These are phyloP conservation scores for Podospora bellae-mahoneyi DNA, from an alignment of 495 filamentous ascomycete species.

Conservation along the genomic window DNA sequence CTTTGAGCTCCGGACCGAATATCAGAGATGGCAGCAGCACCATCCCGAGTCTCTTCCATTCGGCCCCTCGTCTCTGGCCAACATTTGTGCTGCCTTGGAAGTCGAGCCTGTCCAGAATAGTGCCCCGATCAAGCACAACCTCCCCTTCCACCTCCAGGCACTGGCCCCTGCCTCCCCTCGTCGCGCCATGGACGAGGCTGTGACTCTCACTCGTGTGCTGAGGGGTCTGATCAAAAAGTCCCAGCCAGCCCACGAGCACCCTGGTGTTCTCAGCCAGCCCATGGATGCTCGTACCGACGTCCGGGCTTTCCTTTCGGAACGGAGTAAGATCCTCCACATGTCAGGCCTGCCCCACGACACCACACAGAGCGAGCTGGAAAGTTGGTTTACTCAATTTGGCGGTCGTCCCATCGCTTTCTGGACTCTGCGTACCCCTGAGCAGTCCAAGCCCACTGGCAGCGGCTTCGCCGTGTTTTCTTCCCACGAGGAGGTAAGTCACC, in stretches of 20 bases:
- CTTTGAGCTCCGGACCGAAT: conserved; percentile 94
- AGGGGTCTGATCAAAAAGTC: conserved; percentile 92
- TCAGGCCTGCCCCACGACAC: conserved; percentile 96
- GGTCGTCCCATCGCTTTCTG: conserved; percentile 99
- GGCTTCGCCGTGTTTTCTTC: conserved; percentile 98
- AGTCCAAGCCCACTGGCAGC: conserved; percentile 96
- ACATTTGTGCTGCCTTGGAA: conserved; percentile 96
- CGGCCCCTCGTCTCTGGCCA: conserved; percentile 87
- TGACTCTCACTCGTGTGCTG: conserved; percentile 88
- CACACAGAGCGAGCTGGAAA: conserved; percentile 95
- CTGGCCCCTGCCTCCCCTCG: conserved; percentile 94
- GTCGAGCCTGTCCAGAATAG: conserved; percentile 95
- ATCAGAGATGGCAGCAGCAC: conserved; percentile 96
- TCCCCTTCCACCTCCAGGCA: conserved; percentile 96
- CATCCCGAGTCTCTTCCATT: conserved; percentile 97
- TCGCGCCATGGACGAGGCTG: conserved; percentile 94
- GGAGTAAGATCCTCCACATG: conserved; percentile 97
- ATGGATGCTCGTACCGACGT: conserved; percentile 98
- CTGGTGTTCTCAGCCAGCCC: conserved; percentile 86
- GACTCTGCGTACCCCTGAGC: conserved; percentile 95
- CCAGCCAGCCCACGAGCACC: conserved; percentile 86
- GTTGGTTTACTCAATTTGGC: conserved; percentile 98
- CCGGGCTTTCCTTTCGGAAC: conserved; percentile 88
- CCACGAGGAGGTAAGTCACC: conserved; percentile 86
- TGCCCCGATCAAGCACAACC: conserved; percentile 96